These are phyloP conservation scores for Camellia granthamiana DNA, from an alignment of 148 eudicot genomes.

Conservation along the genomic window DNA sequence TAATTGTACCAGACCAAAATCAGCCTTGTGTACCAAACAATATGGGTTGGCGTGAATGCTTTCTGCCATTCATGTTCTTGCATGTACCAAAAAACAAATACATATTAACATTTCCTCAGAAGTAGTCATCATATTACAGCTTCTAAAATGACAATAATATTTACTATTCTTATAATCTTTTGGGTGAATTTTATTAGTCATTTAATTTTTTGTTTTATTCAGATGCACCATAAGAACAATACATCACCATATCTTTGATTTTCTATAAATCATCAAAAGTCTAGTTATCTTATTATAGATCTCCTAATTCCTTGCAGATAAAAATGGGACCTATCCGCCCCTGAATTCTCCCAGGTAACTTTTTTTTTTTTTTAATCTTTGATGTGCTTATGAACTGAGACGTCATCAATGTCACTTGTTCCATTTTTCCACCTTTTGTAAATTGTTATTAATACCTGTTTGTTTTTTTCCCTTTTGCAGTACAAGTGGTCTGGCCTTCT, in stretches of 20 bases:
- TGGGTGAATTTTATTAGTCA: neutral
- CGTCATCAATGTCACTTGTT: neutral
- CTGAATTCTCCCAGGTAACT: constrained; percentile 16
- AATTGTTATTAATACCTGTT: neutral
- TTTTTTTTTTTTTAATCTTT: neutral
- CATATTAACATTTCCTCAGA: neutral
- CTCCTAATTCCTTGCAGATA: constrained; percentile 12
- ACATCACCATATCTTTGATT: neutral
- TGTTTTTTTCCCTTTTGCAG: constrained; percentile 39
- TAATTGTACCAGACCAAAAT: too few relatives aligned
- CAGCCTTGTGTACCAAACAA: too few relatives aligned
- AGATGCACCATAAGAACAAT: neutral
- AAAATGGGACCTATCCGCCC: constrained; percentile 15
- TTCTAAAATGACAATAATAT: neutral
- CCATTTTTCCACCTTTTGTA: neutral
- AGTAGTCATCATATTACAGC: neutral
- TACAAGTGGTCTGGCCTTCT: constrained; percentile 29
- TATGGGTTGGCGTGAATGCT: too few relatives aligned
- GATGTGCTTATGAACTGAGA: neutral
- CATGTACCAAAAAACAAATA: too few relatives aligned
- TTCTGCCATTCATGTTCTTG: too few relatives aligned
- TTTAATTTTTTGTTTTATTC: too few relatives aligned
- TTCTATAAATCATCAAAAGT: neutral
- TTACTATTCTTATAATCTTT: neutral
- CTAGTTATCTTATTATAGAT: neutral